phyloP scores from a whole-genome alignment of 2,329 filamentous ascomycete species.

The Scedosporium aurantiacum region DNA sequence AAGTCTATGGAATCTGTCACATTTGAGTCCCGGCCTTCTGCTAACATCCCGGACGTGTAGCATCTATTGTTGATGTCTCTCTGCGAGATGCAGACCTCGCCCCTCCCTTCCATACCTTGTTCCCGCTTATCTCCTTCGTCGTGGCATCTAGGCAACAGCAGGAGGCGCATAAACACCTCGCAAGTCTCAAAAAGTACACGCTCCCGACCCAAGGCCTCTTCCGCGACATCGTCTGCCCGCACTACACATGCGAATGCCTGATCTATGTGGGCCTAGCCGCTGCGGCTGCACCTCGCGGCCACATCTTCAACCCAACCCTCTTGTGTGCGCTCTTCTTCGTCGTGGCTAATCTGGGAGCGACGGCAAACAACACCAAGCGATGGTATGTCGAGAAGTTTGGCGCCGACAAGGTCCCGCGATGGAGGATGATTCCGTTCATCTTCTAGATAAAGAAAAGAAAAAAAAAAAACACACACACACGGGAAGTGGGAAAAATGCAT shows the following conservation, averaged over 20 bases:
- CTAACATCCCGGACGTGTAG: constrained; percentile 13
- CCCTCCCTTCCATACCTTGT: constrained; percentile 6
- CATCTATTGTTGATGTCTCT: constrained; percentile 17
- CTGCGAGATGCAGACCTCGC: neutral
- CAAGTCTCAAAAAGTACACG: constrained; percentile 68
- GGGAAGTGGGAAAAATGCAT: too few species aligned
- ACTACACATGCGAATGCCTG: constrained; percentile 81
- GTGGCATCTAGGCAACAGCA: constrained; percentile 64
- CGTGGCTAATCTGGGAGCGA: constrained; percentile 66
- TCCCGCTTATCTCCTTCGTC: constrained; percentile 54
- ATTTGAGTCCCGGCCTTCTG: neutral
- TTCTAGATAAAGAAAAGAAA: constrained; percentile 28
- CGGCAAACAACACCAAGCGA: constrained; percentile 62
- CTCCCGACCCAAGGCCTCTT: constrained; percentile 68
- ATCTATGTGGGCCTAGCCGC: constrained; percentile 74
- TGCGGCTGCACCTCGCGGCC: constrained; percentile 57
- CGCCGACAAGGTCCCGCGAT: constrained; percentile 48
- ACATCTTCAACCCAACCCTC: constrained; percentile 61
- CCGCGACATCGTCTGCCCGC: constrained; percentile 63
- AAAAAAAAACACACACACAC: neutral
- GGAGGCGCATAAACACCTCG: constrained; percentile 59
- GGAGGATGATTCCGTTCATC: constrained; percentile 66
- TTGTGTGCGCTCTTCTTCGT: constrained; percentile 63
- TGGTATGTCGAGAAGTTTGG: constrained; percentile 79
- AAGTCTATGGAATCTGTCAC: neutral